phyloP scores from a whole-genome alignment of 768 basidiomycete genomes.

The Pleurotus giganteus region DNA sequence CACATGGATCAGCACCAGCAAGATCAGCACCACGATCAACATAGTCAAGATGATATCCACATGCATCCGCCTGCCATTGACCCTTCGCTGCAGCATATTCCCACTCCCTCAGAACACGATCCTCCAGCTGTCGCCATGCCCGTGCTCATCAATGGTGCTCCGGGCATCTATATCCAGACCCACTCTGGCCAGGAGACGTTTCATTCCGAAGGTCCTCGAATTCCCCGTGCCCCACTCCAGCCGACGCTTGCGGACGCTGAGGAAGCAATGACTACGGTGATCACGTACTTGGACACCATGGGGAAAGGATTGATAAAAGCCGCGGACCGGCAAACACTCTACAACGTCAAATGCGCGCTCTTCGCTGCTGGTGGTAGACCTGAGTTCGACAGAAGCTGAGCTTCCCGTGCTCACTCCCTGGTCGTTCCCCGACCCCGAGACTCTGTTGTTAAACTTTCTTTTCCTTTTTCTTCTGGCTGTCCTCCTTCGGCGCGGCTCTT shows the following conservation, averaged over 20 bases:
- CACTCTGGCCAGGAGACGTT: constrained; percentile 2
- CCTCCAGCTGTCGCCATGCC: constrained; percentile 5
- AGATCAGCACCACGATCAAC: constrained; percentile 1
- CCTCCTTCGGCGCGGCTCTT: not conserved
- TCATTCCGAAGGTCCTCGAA: constrained; percentile 8
- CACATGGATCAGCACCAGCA: not conserved
- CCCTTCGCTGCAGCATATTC: not conserved
- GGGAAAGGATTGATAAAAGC: constrained; percentile 25
- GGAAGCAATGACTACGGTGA: constrained; percentile 51
- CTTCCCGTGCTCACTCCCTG: not conserved
- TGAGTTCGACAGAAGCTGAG: constrained; percentile 11
- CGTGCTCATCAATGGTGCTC: constrained; percentile 6
- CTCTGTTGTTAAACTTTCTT: not conserved
- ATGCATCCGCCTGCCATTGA: constrained; percentile 9
- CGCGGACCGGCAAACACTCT: constrained; percentile 38
- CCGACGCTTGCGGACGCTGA: constrained; percentile 51
- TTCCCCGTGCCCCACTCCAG: constrained; percentile 22
- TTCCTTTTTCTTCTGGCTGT: not conserved
- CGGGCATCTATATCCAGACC: constrained; percentile 8
- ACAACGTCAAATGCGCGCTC: constrained; percentile 48
- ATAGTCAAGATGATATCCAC: constrained; percentile 8
- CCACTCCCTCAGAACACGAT: constrained; percentile 3
- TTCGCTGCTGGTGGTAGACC: constrained; percentile 41
- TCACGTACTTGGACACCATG: constrained; percentile 45
- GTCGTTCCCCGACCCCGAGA: not conserved